Percentiles rank a stretch among this genome's conserved stretches.
Evolutionary conservation across 148 eudicot genomes (phyloP).

Genomic region (Rhododendron henanense): DNA sequence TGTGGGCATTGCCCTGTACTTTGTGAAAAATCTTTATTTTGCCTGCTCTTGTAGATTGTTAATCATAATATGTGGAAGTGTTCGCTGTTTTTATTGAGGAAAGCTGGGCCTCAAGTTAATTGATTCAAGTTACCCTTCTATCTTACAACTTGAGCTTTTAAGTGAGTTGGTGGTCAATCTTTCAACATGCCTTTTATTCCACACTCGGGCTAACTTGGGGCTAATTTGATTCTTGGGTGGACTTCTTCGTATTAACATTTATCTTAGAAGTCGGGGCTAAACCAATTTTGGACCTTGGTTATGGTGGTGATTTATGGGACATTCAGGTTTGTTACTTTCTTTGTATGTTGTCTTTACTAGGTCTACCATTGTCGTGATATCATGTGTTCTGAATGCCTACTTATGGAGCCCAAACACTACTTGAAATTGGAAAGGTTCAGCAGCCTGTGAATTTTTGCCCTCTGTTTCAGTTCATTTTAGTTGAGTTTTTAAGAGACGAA

Average conservation of each 20-base stretch:
- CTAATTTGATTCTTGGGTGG: background rate
- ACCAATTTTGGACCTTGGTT: background rate
- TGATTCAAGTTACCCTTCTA: background rate
- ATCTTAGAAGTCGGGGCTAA: background rate
- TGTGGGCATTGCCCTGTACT: background rate
- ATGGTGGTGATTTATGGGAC: background rate
- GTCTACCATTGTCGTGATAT: background rate
- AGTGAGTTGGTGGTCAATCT: background rate
- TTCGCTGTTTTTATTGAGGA: background rate
- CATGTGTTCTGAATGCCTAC: background rate
- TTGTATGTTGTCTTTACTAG: background rate
- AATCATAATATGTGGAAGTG: background rate
- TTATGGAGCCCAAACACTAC: background rate
- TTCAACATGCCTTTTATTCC: background rate
- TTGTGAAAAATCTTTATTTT: background rate
- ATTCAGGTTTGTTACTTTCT: background rate
- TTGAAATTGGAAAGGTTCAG: background rate
- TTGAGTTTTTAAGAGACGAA: background rate
- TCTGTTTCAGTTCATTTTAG: background rate
- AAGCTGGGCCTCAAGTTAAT: background rate
- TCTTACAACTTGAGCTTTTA: background rate
- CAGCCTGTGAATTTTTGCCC: background rate
- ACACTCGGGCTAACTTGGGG: background rate
- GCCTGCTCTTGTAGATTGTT: background rate
- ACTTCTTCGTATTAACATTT: background rate